A percentile compares a stretch with the other conserved stretches of the same genome.
Evolutionary conservation across 1,139 yeast genomes (phyloP).

Genomic region (Candida sp.): DNA sequence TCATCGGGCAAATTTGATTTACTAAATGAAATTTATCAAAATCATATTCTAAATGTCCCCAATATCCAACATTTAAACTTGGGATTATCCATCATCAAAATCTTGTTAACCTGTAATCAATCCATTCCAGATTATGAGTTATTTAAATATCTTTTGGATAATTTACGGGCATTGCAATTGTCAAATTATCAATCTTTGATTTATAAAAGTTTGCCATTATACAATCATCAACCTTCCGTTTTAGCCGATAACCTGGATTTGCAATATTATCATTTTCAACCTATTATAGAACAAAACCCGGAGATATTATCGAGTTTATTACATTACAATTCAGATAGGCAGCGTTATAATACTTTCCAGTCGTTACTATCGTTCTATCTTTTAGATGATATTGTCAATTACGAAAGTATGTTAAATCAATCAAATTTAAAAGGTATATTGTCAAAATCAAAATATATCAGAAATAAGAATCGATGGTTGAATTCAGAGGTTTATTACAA

Average conservation of each 20-base stretch:
- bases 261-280: conserved; percentile 18
- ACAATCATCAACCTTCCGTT: conserved; percentile 17
- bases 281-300: conserved; percentile 24
- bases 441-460: conserved; percentile 26
- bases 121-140: conserved; percentile 21
- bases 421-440: conserved; percentile 19
- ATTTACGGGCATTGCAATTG: conserved; percentile 19
- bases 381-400: conserved; percentile 24
- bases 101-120: conserved; percentile 14
- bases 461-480: conserved; percentile 10
- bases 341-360: conserved; percentile 17
- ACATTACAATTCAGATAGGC: conserved; percentile 20
- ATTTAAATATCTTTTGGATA: conserved; percentile 22
- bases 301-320: conserved; percentile 23
- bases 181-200: conserved; percentile 25
- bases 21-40: neutral
- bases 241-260: conserved; percentile 13
- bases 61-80: conserved; percentile 18
- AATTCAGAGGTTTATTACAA: conserved; percentile 9
- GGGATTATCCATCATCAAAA: conserved; percentile 14
- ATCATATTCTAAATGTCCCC: neutral
- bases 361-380: conserved; percentile 25
- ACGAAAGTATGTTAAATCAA: conserved; percentile 19
- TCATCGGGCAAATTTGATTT: neutral
- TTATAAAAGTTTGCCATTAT: conserved; percentile 20